These are phyloP conservation scores for Epichloe gansuensis DNA, from an alignment of 2,329 filamentous ascomycete species.

Conservation along the genomic window DNA sequence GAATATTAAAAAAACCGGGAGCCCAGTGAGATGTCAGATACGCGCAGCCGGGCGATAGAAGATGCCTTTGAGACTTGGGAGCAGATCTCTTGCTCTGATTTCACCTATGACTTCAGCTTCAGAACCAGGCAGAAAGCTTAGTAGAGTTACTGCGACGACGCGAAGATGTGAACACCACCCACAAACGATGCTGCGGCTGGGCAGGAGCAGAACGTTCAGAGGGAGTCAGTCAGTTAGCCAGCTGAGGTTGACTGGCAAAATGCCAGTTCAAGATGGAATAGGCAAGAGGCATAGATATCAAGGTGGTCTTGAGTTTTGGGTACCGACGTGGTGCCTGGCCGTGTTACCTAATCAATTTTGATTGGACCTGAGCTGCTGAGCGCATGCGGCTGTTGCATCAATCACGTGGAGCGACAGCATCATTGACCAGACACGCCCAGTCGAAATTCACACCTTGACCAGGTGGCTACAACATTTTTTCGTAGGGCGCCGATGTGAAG, in stretches of 20 bases:
- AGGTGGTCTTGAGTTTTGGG: slow-evolving; percentile 5
- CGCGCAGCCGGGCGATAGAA: background rate
- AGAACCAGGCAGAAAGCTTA: background rate
- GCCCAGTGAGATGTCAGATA: background rate
- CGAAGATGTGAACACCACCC: background rate
- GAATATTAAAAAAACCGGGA: background rate
- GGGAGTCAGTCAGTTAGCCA: background rate
- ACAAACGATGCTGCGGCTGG: background rate
- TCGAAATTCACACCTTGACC: background rate
- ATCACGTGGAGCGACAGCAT: background rate
- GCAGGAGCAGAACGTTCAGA: background rate
- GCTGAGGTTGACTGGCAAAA: slow-evolving; percentile 3
- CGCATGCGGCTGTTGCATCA: background rate
- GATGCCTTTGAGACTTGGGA: background rate
- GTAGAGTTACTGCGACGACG: background rate
- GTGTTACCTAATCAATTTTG: slow-evolving; percentile 5
- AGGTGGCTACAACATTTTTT: background rate
- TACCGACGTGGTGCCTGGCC: slow-evolving; percentile 6
- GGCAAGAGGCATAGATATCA: background rate
- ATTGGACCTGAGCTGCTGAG: slow-evolving; percentile 1
- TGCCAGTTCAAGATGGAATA: slow-evolving; percentile 4
- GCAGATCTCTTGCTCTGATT: background rate
- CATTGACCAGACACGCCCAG: background rate
- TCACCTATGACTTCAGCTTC: background rate
- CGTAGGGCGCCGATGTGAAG: no score